Base-by-base conservation (phyloP, 805 yeast genomes). In the Myxozyma geophila region DNA sequence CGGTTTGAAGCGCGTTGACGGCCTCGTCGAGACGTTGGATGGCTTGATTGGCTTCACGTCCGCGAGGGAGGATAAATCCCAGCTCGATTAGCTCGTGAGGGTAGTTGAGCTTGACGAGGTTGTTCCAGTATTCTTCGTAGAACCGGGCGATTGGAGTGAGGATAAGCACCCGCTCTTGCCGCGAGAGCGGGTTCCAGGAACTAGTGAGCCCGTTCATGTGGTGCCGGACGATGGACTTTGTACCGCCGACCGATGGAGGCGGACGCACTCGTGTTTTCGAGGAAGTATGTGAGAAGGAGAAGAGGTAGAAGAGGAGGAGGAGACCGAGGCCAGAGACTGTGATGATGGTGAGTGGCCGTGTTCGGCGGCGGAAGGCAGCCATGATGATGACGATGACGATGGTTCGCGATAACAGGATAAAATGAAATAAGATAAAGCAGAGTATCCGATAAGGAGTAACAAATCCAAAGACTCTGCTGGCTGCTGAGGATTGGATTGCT, bases 91-190 rank as follows among this genome's bases (percentile, higher is more conserved):
- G 82, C 57, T 85, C 87, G 75, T 93, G 89, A 59, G 97, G 98
- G 75, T 95, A 95, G 23, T 86, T 79, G 70, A 95, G 78, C 69
- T 81, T 81, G 66, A 89, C 76, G 66, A 95, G 77, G 75, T 95
- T 95, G 44, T 83, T 84, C 98, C 98, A 95, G 79, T 92, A 95
- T 68, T 85, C 88, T 37, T 86, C 85, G 74, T 89, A 86, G 74
- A 95, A 95, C 67, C 86, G 84, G 49, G 96, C 88, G 85, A 95
- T 87, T 43, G 99, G 99, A 1, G 98, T 87, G 73, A 95, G 81
- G 61, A 95, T 85, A 73, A 95, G 81, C 17, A 95, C 90, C 67
- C 88, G 87, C 74, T 95, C 98, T 71, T 83, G 84, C 75, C 90
- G 88, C 63, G 82, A 82, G 55, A 85, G 85, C 19, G 97, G 88